Base-by-base conservation (phyloP, 495 filamentous ascomycete species). In the Clohesyomyces aquaticus region DNA sequence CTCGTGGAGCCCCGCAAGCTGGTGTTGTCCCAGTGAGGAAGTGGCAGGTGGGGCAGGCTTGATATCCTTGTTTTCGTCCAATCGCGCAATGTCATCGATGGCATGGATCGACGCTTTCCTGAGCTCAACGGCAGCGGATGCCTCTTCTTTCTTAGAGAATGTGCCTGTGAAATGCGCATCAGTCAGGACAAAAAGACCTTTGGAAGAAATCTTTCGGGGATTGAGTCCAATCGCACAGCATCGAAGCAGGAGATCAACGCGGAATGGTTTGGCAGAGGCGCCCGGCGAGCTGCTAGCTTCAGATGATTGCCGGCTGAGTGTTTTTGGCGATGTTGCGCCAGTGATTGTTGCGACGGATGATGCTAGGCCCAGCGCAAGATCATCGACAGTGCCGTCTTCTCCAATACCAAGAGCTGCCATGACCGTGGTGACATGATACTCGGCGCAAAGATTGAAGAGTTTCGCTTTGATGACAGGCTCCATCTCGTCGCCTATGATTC, bases 401-500 rank as follows among this genome's bases (percentile, higher is more conserved):
- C 80, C 77, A 1, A 93, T 77, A 2, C 84, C 87, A 35, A 95
- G 80, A 14, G 95, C 77, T 45, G 89, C 88, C 78, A 94, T 88
- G 3, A 96, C 70, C 6, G 88, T 90, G 2, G 90, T 81, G 11
- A 97, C 85, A 8, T 85, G 86, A 74, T 99, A 98, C 65, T 99
- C 95, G 19, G 89, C 69, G 54, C 85, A 86, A 12, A 96, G 55
- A 63, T 93, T 90, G 74, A 87, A 86, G 26, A 97, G 73, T 72
- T 95, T 95, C 61, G 97, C 70, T 73, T 93, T 96, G 55, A 96
- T 77, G 12, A 91, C 87, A 0, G 95, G 92, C 58, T 97, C 93
- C 77, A 95, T 90, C 68, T 97, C 95, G 72, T 97, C 92, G 0
- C 90, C 90, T 54, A 99, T 87, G 75, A 94, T 88, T 47, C 95